These are phyloP conservation scores for Albatrellus ellisii DNA, from an alignment of 768 basidiomycete species.

Conservation along the genomic window DNA sequence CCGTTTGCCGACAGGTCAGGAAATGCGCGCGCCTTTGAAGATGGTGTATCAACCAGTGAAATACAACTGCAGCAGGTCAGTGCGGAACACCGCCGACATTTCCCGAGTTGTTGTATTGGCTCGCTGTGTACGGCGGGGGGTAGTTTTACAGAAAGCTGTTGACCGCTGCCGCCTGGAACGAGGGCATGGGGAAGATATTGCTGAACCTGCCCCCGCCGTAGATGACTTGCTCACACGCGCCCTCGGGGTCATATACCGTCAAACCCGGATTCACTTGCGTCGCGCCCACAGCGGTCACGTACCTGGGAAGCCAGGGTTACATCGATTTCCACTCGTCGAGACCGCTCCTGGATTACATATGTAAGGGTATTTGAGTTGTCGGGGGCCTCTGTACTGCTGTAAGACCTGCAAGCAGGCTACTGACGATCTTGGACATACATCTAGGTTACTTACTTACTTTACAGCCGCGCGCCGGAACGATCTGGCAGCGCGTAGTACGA, in stretches of 20 bases:
- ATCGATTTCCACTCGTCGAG: too few relatives aligned
- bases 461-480: too few relatives aligned
- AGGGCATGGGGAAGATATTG: conserved; percentile 25
- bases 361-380: too few relatives aligned
- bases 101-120: conserved; percentile 23
- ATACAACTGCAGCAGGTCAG: too few relatives aligned
- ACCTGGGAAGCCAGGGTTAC: conserved; percentile 30
- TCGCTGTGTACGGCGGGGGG: conserved; percentile 22
- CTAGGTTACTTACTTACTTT: too few relatives aligned
- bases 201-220: conserved; percentile 29
- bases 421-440: too few relatives aligned
- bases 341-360: too few relatives aligned
- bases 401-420: too few relatives aligned
- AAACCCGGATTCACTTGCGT: conserved; percentile 24
- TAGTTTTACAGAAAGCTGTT: conserved; percentile 18
- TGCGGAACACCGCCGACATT: too few relatives aligned
- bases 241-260: conserved; percentile 23
- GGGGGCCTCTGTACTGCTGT: too few relatives aligned
- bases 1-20: conserved; percentile 24
- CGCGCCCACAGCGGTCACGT: conserved; percentile 24
- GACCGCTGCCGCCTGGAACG: conserved; percentile 22
- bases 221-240: conserved; percentile 24
- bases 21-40: conserved; percentile 17
- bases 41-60: too few relatives aligned
- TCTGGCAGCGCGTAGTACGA: too few relatives aligned